Evolutionary conservation across 208 protist genomes (phyloP).

Genomic region (Balamuthia mandrillaris): DNA sequence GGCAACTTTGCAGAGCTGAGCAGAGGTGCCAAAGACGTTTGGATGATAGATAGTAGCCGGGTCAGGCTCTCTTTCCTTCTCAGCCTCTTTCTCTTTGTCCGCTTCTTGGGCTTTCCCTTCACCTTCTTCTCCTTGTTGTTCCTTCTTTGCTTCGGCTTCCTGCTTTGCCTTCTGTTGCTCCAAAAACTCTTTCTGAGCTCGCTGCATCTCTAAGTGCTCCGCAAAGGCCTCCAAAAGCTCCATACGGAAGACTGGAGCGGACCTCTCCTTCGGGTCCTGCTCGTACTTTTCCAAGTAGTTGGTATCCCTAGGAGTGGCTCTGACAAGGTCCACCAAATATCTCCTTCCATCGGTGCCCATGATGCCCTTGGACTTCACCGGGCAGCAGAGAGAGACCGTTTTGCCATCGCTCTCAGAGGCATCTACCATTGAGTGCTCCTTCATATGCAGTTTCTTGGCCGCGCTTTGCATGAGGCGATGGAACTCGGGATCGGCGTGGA

Average conservation of each 20-base stretch:
- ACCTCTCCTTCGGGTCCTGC: background rate
- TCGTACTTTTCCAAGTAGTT: slow-evolving; percentile 40
- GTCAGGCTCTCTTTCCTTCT: background rate
- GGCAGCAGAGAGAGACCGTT: background rate
- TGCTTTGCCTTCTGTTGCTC: no score
- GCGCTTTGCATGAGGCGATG: slow-evolving; percentile 33
- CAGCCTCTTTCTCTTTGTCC: background rate
- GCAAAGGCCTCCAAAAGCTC: background rate
- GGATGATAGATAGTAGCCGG: no score
- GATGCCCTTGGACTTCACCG: slow-evolving; percentile 51
- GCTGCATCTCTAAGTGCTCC: background rate
- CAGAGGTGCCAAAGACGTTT: no score
- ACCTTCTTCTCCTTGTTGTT: background rate
- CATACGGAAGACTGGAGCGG: background rate
- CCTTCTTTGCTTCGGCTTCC: background rate
- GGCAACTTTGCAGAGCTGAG: background rate
- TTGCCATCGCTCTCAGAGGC: background rate
- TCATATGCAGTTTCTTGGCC: slow-evolving; percentile 44
- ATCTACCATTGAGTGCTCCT: slow-evolving; percentile 44
- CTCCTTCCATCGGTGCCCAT: slow-evolving; percentile 52
- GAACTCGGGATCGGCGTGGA: slow-evolving; percentile 46
- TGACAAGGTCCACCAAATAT: slow-evolving; percentile 63
- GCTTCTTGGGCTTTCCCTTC: no score
- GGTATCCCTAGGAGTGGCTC: slow-evolving; percentile 52
- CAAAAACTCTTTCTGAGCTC: no score